Evolutionary conservation across 176 grass and related monocot species (phyloP).

Genomic region (Raddia guianensis): DNA sequence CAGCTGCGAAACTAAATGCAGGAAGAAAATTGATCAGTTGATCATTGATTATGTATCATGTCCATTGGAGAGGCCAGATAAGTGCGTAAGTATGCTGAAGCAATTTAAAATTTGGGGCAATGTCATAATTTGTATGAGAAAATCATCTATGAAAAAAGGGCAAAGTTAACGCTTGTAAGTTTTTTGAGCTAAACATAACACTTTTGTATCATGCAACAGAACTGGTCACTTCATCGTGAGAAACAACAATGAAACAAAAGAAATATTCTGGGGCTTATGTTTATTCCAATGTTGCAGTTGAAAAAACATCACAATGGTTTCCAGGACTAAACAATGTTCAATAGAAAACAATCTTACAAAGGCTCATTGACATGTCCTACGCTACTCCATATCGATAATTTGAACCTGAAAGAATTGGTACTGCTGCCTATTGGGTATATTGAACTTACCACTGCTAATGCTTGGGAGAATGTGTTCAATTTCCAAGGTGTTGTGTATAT

Average conservation of each 20-base stretch:
- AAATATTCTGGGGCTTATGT: neutral
- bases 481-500: neutral
- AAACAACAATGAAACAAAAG: neutral
- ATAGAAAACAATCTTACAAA: neutral
- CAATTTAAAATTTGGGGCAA: neutral
- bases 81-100: neutral
- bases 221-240: neutral
- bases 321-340: neutral
- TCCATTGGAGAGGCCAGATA: neutral
- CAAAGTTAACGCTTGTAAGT: neutral
- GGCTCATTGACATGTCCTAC: neutral
- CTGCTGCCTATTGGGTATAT: neutral
- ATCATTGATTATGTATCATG: neutral
- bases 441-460: neutral
- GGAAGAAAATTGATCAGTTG: neutral
- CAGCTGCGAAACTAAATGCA: slow-evolving; percentile 73
- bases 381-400: neutral
- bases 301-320: neutral
- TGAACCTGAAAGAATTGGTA: slow-evolving; percentile 1
- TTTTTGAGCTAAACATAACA: neutral
- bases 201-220: neutral
- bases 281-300: neutral
- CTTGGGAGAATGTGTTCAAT: neutral
- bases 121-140: neutral
- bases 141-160: neutral